Evolutionary conservation across 495 filamentous ascomycete species (phyloP), one percentile per base, ranked within the genome.

Genomic region (Penicillium macrosclerotiorum): DNA sequence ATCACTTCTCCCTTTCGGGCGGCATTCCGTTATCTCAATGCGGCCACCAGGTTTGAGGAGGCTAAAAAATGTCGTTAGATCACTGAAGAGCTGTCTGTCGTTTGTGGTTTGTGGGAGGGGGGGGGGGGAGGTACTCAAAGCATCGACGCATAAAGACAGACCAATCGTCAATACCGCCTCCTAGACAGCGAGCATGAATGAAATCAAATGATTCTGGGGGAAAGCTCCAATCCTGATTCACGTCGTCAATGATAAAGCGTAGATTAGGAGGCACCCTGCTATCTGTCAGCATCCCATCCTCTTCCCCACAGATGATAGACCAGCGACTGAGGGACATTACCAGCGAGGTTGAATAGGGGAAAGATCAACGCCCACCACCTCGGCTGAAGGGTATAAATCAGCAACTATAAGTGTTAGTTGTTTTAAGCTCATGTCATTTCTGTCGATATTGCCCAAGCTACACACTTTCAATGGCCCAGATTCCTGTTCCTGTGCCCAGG

Each of bases 301-400:
- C 2, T 4, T 31, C 25, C 0, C 47, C 16, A 8, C 17, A 2
- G 19, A 16, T 38, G 19, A 16, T 14, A 13, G 25, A 5, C 5
- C 11, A 5, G 14, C n/a, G n/a, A 13, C 9, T 24, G 5, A 5
- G 11, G 25, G 25, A 27, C 25, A 38, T 22, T 27, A 70, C 46
- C 62, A 75, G 25, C 52, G 46, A 9, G 73, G 74, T 45, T 80
- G 75, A 44, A 79, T 80, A 3, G 76, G 71, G 30, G 72, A 76
- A 3, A 79, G 68, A 47, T 82, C 79, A 18, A 59, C 65, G 2
- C 71, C 70, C 1, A 64, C 47, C 18, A 75, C 54, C 36, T 59
- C 26, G 11, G 54, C 49, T 1, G 45, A 45, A 5, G 56, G 55
- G 14, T 42, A 52, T 23, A 49, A 24, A 23, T 57, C 54, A 16